phyloP scores from a whole-genome alignment of 23 red algal genomes.

The Cyanidiococcus yangmingshanensis region DNA sequence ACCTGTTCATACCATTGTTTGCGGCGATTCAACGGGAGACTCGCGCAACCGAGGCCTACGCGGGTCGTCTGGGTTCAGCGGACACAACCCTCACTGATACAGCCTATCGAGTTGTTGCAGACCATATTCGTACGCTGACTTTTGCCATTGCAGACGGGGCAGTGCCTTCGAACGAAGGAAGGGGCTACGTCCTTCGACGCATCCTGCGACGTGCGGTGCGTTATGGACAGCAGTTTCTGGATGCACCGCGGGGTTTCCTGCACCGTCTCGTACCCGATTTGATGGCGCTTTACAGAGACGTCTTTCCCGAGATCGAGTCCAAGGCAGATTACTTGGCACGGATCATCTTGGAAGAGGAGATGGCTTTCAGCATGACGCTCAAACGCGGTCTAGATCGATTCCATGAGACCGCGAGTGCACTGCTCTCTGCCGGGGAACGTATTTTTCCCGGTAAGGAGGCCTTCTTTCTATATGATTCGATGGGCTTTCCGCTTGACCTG shows the following conservation, averaged over 20 bases:
- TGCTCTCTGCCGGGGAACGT: conserved; percentile 22
- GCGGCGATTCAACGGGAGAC: conserved; percentile 61
- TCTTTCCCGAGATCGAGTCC: conserved; percentile 72
- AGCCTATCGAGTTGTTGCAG: conserved; percentile 90
- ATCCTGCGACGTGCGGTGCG: conserved; percentile 86
- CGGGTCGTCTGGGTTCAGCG: conserved; percentile 42
- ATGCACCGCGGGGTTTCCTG: conserved; percentile 52
- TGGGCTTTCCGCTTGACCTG: conserved; percentile 97
- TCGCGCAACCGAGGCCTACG: conserved; percentile 39
- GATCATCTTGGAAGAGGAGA: conserved; percentile 78
- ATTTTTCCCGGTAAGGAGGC: conserved; percentile 73
- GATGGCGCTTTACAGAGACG: conserved; percentile 33
- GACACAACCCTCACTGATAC: conserved; percentile 78
- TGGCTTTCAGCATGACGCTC: conserved; percentile 65
- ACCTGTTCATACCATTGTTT: conserved; percentile 93
- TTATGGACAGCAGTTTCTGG: conserved; percentile 89
- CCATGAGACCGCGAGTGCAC: conserved; percentile 36
- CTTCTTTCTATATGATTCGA: conserved; percentile 99
- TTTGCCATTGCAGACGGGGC: conserved; percentile 95
- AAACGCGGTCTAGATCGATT: conserved; percentile 57
- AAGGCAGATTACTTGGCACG: conserved; percentile 51
- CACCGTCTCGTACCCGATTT: conserved; percentile 52
- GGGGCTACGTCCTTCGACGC: conserved; percentile 87
- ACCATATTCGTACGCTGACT: conserved; percentile 87
- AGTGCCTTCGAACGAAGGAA: conserved; percentile 79